Conservation (phyloP, 2,329 filamentous ascomycete species). For the Exophiala aquamarina region DNA sequence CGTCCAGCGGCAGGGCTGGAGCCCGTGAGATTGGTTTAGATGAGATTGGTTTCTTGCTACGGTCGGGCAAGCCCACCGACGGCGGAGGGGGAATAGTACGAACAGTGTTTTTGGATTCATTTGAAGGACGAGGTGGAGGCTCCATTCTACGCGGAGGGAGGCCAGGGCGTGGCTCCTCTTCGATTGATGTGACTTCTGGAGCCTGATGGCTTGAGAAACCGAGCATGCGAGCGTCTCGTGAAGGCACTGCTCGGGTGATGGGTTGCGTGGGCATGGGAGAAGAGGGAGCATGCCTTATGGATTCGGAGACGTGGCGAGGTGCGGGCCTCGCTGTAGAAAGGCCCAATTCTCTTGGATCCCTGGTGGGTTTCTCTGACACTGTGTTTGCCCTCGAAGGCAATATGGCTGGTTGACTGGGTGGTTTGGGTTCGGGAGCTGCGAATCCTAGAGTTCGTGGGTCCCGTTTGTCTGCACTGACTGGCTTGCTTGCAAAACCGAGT, state of each 20-base stretch:
- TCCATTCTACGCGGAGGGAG: slow-evolving; percentile 45
- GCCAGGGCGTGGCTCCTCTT: slow-evolving; percentile 45
- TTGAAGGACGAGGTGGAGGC: slow-evolving; percentile 24
- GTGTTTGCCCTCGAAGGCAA: slow-evolving; percentile 22
- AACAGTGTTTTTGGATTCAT: slow-evolving; percentile 23
- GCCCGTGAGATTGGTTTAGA: slow-evolving; percentile 20
- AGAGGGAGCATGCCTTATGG: slow-evolving; percentile 17
- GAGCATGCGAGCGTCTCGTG: slow-evolving; percentile 24
- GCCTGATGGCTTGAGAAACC: slow-evolving; percentile 19
- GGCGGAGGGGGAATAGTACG: slow-evolving; percentile 4
- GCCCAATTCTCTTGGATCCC: slow-evolving; percentile 34
- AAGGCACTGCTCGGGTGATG: slow-evolving; percentile 2
- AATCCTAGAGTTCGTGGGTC: slow-evolving; percentile 22
- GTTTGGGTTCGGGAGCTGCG: slow-evolving; percentile 9
- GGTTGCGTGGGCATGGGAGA: slow-evolving; percentile 15
- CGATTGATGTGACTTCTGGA: slow-evolving; percentile 5
- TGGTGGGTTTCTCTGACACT: slow-evolving; percentile 18
- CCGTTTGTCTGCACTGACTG: slow-evolving; percentile 8
- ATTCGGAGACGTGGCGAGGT: slow-evolving; percentile 29
- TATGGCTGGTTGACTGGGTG: slow-evolving; percentile 9
- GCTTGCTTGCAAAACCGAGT: slow-evolving; percentile 20
- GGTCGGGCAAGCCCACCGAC: slow-evolving; percentile 12
- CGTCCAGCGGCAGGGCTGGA: slow-evolving; percentile 25
- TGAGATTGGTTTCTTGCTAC: slow-evolving; percentile 15
- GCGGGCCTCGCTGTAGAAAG: slow-evolving; percentile 49